Evolutionary conservation across 2,329 filamentous ascomycete genomes (phyloP).

Genomic region (Verticillium klebahnii): DNA sequence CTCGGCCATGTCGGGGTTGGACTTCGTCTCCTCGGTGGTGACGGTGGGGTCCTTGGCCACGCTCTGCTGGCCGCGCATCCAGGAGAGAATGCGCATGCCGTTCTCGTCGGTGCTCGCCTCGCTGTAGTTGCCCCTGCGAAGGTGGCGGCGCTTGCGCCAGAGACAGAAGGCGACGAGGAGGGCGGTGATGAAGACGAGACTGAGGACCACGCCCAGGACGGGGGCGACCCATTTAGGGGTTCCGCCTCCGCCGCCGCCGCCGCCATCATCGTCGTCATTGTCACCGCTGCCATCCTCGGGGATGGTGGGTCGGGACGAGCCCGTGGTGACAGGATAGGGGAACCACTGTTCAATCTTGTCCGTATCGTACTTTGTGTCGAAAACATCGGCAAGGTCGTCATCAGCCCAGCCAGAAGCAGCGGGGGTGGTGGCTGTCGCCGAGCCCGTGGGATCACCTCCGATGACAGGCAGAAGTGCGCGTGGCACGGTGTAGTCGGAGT

Average conservation of each 20-base stretch:
- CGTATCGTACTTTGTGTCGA: constrained; percentile 49
- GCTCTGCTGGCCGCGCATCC: constrained; percentile 42
- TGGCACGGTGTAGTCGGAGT: constrained; percentile 66
- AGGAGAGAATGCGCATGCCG: constrained; percentile 42
- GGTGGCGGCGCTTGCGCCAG: constrained; percentile 43
- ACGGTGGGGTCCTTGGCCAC: constrained; percentile 39
- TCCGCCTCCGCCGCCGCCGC: constrained; percentile 27
- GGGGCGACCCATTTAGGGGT: constrained; percentile 56
- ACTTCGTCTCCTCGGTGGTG: constrained; percentile 37
- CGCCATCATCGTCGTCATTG: constrained; percentile 8
- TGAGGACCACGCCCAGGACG: constrained; percentile 57
- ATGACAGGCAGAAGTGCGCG: constrained; percentile 58
- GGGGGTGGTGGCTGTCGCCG: constrained; percentile 65
- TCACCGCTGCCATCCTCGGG: constrained; percentile 5
- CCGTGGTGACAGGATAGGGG: constrained; percentile 45
- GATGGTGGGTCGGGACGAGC: constrained; percentile 18
- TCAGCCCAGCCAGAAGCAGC: constrained; percentile 50
- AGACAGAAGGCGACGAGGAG: constrained; percentile 47
- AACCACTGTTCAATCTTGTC: constrained; percentile 55
- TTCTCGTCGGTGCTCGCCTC: constrained; percentile 40
- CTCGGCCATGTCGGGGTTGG: constrained; percentile 34
- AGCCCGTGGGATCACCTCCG: constrained; percentile 61
- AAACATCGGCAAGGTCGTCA: constrained; percentile 45
- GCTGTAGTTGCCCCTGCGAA: constrained; percentile 29
- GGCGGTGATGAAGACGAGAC: constrained; percentile 50